These are phyloP conservation scores for Hamamelis virginiana DNA, from an alignment of 164 flowering plant species.

Conservation along the genomic window DNA sequence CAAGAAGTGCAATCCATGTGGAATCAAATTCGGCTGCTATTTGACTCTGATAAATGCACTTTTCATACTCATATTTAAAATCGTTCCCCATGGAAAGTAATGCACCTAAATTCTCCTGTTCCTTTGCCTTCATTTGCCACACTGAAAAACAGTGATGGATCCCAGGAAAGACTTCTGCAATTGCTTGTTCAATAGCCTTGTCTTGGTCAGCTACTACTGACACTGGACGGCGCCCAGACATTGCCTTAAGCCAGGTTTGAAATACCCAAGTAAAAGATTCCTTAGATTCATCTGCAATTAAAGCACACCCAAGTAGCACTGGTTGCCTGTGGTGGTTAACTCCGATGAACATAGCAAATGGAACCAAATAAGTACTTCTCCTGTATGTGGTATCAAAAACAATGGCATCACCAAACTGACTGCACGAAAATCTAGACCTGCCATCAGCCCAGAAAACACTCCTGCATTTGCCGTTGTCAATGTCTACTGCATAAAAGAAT, in stretches of 20 bases:
- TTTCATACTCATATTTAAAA: conserved; percentile 45
- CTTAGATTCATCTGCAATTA: conserved; percentile 53
- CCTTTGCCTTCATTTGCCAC: conserved; percentile 53
- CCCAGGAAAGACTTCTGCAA: conserved; percentile 47
- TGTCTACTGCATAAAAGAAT: conserved; percentile 56
- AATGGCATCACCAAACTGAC: conserved; percentile 57
- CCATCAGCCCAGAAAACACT: conserved; percentile 66
- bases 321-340: conserved; percentile 62
- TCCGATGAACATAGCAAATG: conserved; percentile 57
- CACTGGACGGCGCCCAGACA: conserved; percentile 48
- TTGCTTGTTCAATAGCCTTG: conserved; percentile 41
- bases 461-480: conserved; percentile 42
- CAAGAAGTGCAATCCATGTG: conserved; percentile 41
- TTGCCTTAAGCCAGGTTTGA: conserved; percentile 51
- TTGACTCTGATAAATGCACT: conserved; percentile 43
- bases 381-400: conserved; percentile 52
- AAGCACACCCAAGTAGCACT: conserved; percentile 59
- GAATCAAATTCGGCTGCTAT: conserved; percentile 45
- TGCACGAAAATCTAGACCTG: conserved; percentile 49
- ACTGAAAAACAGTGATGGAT: conserved; percentile 46
- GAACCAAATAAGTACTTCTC: conserved; percentile 33
- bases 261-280: conserved; percentile 57
- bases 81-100: conserved; percentile 23
- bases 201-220: conserved; percentile 67
- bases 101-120: conserved; percentile 33